A percentile compares a stretch with the other conserved stretches of the same genome.
phyloP scores from a whole-genome alignment of 2,329 filamentous ascomycete genomes.

The Neofusicoccum sp. region DNA sequence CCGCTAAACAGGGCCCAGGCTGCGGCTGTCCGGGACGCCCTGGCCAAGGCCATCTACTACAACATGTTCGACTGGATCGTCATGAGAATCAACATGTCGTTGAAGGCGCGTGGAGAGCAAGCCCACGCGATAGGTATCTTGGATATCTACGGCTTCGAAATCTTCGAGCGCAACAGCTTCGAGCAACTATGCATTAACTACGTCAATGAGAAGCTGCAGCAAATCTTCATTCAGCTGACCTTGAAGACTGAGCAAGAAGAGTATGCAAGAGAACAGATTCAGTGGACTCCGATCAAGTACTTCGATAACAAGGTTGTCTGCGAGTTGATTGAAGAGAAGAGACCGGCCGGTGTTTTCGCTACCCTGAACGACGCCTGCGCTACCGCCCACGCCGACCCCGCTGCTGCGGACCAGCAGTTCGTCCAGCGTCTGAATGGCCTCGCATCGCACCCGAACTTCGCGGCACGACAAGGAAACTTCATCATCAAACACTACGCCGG shows the following conservation, averaged over 20 bases:
- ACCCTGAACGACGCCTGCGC: slow-evolving; percentile 97
- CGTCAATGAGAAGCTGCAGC: slow-evolving; percentile 97
- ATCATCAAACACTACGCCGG: slow-evolving; percentile 99
- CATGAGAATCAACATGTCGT: slow-evolving; percentile 80
- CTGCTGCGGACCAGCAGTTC: slow-evolving; percentile 92
- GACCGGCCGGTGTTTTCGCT: slow-evolving; percentile 89
- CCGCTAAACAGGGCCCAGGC: slow-evolving; percentile 88
- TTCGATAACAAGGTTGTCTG: slow-evolving; percentile 99
- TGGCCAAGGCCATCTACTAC: slow-evolving; percentile 94
- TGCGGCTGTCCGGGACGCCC: slow-evolving; percentile 78
- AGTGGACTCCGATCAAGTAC: slow-evolving; percentile 99
- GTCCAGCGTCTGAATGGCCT: slow-evolving; percentile 90
- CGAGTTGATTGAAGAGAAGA: slow-evolving; percentile 88
- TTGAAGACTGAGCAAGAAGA: slow-evolving; percentile 97
- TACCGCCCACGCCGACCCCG: slow-evolving; percentile 94
- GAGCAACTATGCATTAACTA: slow-evolving; percentile 99
- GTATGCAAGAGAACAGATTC: slow-evolving; percentile 91
- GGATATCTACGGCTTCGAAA: slow-evolving; percentile 99
- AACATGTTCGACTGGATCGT: slow-evolving; percentile 99
- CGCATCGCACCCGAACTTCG: slow-evolving; percentile 82
- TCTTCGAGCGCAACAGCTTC: slow-evolving; percentile 97
- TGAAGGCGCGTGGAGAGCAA: slow-evolving; percentile 73
- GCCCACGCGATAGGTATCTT: slow-evolving; percentile 91
- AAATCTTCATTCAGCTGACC: slow-evolving; percentile 98
- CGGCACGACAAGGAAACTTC: slow-evolving; percentile 89